Conservation (phyloP, 106 monocot genomes). For the Amphibolis antarctica region DNA sequence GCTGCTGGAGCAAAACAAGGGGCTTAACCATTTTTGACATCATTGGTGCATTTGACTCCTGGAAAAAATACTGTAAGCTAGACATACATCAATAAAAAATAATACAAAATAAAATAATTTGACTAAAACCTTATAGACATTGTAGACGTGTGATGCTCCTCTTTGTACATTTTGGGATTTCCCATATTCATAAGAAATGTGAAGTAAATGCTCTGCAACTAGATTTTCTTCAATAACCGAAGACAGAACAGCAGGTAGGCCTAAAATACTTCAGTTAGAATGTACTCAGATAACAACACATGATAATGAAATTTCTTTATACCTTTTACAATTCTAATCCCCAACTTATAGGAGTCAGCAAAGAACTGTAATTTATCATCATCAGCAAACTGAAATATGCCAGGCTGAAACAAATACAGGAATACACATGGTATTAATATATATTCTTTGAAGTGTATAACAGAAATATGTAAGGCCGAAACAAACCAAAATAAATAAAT, state of each 20-base stretch:
- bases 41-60: slow-evolving; percentile 60
- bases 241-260: slow-evolving; percentile 20
- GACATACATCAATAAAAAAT: neutral
- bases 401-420: slow-evolving; percentile 23
- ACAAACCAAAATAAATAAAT: too few relatives aligned
- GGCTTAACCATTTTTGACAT: slow-evolving; percentile 58
- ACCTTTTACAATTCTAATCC: slow-evolving; percentile 60
- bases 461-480: too few relatives aligned
- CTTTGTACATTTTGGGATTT: neutral
- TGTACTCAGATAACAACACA: neutral
- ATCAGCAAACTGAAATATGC: slow-evolving; percentile 20
- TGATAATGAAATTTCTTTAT: neutral
- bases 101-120: neutral
- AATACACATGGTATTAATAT: neutral
- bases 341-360: slow-evolving; percentile 51
- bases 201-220: slow-evolving; percentile 58
- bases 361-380: slow-evolving; percentile 39
- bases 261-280: slow-evolving; percentile 11
- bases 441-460: too few relatives aligned
- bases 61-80: neutral
- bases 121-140: slow-evolving; percentile 54
- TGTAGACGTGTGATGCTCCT: slow-evolving; percentile 12
- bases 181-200: slow-evolving; percentile 35
- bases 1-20: slow-evolving; percentile 27
- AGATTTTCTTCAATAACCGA: slow-evolving; percentile 53